A percentile compares a stretch with the other conserved stretches of the same genome.
Conservation (phyloP, 495 filamentous ascomycete genomes). For the Cenococcum geophilum region DNA sequence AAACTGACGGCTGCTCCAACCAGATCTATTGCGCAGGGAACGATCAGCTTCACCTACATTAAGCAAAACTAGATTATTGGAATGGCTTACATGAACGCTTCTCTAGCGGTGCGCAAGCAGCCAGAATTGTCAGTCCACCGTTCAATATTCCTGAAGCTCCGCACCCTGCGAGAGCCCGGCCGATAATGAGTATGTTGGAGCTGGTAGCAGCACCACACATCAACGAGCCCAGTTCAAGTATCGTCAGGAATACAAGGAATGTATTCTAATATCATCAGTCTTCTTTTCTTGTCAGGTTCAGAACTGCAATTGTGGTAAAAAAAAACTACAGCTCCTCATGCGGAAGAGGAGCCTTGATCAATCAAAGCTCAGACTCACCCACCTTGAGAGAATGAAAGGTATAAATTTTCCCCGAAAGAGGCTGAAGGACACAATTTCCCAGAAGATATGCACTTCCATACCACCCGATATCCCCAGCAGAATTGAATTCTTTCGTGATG, state of each 20-base stretch:
- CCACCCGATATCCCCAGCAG: slow-evolving; percentile 71
- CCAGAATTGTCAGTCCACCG: slow-evolving; percentile 6
- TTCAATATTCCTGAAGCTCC: slow-evolving; percentile 9
- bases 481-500: slow-evolving; percentile 71
- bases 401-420: slow-evolving; percentile 1
- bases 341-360: too few species aligned
- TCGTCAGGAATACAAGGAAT: slow-evolving; percentile 5
- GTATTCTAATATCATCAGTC: not conserved
- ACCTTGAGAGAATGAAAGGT: not conserved
- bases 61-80: too few species aligned
- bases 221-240: slow-evolving; percentile 15
- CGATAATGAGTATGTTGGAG: slow-evolving; percentile 14
- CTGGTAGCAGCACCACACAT: slow-evolving; percentile 5
- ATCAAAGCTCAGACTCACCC: too few species aligned
- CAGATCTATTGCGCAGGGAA: not conserved
- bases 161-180: slow-evolving; percentile 8
- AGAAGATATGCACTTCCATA: slow-evolving; percentile 41
- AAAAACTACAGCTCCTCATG: too few species aligned
- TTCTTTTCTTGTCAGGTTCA: too few species aligned
- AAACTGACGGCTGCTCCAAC: not conserved
- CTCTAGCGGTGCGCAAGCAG: slow-evolving; percentile 4
- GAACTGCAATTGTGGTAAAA: too few species aligned
- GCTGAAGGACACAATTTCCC: slow-evolving; percentile 2
- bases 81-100: slow-evolving; percentile 5
- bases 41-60: not conserved